Evolutionary conservation across 1,284 basidiomycete genomes (phyloP).

Genomic region (Sporisorium reilianum): DNA sequence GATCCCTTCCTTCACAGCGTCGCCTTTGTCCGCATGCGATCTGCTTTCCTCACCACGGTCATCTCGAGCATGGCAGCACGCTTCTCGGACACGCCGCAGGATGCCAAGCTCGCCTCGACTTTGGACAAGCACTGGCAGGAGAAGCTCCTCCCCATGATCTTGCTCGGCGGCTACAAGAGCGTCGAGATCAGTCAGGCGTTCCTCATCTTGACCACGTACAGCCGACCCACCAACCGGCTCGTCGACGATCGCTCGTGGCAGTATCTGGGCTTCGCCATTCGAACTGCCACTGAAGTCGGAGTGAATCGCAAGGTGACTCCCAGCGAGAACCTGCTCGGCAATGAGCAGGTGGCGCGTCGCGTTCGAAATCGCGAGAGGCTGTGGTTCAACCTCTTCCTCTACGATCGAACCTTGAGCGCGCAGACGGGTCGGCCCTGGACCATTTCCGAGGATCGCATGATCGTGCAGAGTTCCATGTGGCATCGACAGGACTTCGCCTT

Average conservation of each 20-base stretch:
- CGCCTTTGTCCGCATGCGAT: slow-evolving; percentile 55
- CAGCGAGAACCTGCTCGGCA: slow-evolving; percentile 44
- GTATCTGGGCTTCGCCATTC: slow-evolving; percentile 61
- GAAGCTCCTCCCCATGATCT: slow-evolving; percentile 56
- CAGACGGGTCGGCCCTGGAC: slow-evolving; percentile 62
- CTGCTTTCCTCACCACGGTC: slow-evolving; percentile 59
- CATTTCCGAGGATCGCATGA: slow-evolving; percentile 55
- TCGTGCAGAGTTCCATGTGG: slow-evolving; percentile 56
- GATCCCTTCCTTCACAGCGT: slow-evolving; percentile 62
- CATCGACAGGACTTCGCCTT: slow-evolving; percentile 61
- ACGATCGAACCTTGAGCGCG: slow-evolving; percentile 57
- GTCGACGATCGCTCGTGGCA: slow-evolving; percentile 65
- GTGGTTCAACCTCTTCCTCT: slow-evolving; percentile 61
- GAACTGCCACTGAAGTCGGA: slow-evolving; percentile 62
- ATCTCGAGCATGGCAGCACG: slow-evolving; percentile 58
- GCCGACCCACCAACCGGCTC: slow-evolving; percentile 55
- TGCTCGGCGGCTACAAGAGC: slow-evolving; percentile 61
- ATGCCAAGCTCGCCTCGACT: slow-evolving; percentile 53
- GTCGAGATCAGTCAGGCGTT: slow-evolving; percentile 63
- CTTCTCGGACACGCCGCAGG: slow-evolving; percentile 49
- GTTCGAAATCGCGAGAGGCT: slow-evolving; percentile 58
- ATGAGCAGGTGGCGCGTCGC: slow-evolving; percentile 58
- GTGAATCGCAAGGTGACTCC: slow-evolving; percentile 58
- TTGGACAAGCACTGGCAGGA: slow-evolving; percentile 58
- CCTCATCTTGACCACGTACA: slow-evolving; percentile 57